Evolutionary conservation across 306 rosid genomes (phyloP).

Genomic region (Argentina anserina): DNA sequence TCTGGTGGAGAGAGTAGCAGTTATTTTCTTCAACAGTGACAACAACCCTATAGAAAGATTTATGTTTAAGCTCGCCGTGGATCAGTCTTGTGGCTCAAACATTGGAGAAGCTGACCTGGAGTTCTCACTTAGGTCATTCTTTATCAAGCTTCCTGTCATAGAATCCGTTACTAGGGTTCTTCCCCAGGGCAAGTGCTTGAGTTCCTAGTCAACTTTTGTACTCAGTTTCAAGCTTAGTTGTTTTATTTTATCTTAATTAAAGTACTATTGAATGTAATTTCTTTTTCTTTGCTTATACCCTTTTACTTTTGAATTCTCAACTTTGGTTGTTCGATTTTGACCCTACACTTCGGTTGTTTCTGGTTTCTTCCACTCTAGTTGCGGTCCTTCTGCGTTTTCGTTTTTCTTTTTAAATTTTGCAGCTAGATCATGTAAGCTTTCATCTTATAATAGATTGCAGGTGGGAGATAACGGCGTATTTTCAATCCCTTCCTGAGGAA

Average conservation of each 20-base stretch:
- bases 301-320: slow-evolving; percentile 8
- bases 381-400: slow-evolving; percentile 21
- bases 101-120: slow-evolving; percentile 62
- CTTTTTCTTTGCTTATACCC: too few species aligned
- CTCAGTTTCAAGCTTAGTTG: not conserved
- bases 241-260: not conserved
- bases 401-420: not conserved
- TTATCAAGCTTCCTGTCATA: slow-evolving; percentile 65
- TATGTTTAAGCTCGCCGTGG: slow-evolving; percentile 61
- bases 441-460: slow-evolving; percentile 42
- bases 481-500: slow-evolving; percentile 54
- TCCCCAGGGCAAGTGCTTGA: slow-evolving; percentile 47
- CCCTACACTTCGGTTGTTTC: not conserved
- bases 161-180: slow-evolving; percentile 61
- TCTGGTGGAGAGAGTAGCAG: slow-evolving; percentile 74
- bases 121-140: slow-evolving; percentile 77
- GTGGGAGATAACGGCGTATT: slow-evolving; percentile 82
- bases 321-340: not conserved
- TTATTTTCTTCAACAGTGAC: slow-evolving; percentile 54
- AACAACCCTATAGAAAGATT: slow-evolving; percentile 62
- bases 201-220: not conserved
- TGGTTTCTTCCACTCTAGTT: not conserved
- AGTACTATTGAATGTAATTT: not conserved
- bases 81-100: slow-evolving; percentile 50
- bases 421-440: not conserved